A percentile compares a stretch with the other conserved stretches of the same genome.
Conservation (phyloP, 345 rosid species). For the Kandelia obovata region DNA sequence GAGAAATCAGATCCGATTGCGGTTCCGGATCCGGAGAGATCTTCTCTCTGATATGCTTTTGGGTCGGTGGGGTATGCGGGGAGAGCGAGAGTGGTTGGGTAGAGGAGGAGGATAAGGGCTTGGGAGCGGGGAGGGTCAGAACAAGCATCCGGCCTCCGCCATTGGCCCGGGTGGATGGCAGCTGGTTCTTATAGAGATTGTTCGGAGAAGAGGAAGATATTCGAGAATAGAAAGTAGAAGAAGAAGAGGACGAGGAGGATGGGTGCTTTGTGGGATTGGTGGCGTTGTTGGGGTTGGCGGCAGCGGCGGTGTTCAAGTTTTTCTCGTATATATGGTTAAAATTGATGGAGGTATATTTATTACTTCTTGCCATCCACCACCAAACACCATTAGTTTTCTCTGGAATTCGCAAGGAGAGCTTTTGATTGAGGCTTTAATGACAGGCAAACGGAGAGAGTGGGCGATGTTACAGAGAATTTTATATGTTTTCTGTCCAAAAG, state of each 20-base stretch:
- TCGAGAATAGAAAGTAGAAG: slow-evolving; percentile 23
- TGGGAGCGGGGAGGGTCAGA: slow-evolving; percentile 60
- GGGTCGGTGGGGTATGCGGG: slow-evolving; percentile 12
- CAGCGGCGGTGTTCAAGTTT: slow-evolving; percentile 26
- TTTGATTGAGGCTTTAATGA: too few relatives aligned
- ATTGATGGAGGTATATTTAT: slow-evolving; percentile 68
- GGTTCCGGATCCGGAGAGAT: background rate
- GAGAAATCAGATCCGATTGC: slow-evolving; percentile 15
- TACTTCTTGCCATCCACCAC: slow-evolving; percentile 77
- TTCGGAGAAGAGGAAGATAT: slow-evolving; percentile 29
- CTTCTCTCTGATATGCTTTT: too few relatives aligned
- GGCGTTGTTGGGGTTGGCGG: slow-evolving; percentile 1
- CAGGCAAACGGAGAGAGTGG: too few relatives aligned
- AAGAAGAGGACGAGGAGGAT: slow-evolving; percentile 26
- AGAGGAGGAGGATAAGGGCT: slow-evolving; percentile 3
- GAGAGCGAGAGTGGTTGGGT: slow-evolving; percentile 18
- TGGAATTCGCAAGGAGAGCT: too few relatives aligned
- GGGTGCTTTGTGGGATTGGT: slow-evolving; percentile 20
- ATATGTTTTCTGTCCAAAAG: too few relatives aligned
- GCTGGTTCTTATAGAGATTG: slow-evolving; percentile 24
- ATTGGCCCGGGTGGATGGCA: slow-evolving; percentile 19
- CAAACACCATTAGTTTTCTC: slow-evolving; percentile 3
- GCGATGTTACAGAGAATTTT: too few relatives aligned
- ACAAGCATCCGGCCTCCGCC: slow-evolving; percentile 39
- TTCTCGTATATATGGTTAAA: slow-evolving; percentile 71